Percentiles rank a stretch among this genome's conserved stretches.
Evolutionary conservation across 2,329 filamentous ascomycete species (phyloP).

Genomic region (Chaetomium sp.): DNA sequence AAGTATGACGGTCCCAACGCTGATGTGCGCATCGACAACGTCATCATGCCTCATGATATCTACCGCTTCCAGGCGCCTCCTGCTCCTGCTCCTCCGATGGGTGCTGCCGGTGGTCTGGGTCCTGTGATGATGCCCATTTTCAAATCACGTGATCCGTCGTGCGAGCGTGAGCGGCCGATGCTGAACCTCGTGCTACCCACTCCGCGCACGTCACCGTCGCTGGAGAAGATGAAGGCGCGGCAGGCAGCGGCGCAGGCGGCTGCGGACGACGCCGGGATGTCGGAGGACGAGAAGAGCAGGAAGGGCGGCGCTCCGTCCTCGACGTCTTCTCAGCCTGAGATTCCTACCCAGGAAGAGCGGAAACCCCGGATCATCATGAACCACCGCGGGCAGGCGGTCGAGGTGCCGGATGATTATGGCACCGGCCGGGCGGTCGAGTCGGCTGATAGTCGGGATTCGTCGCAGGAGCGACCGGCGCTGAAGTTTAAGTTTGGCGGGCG

Average conservation of each 20-base stretch:
- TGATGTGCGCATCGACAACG: slow-evolving; percentile 56
- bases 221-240: slow-evolving; percentile 33
- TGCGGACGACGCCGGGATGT: slow-evolving; percentile 15
- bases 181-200: slow-evolving; percentile 58
- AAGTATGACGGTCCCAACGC: slow-evolving; percentile 54
- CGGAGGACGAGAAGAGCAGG: slow-evolving; percentile 19
- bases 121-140: slow-evolving; percentile 32
- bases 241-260: slow-evolving; percentile 16
- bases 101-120: slow-evolving; percentile 7
- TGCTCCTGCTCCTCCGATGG: slow-evolving; percentile 11
- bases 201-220: slow-evolving; percentile 45
- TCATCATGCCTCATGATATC: slow-evolving; percentile 49
- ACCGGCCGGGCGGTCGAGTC: slow-evolving; percentile 34
- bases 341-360: slow-evolving; percentile 9
- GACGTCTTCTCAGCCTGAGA: too few relatives aligned
- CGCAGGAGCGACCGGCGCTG: slow-evolving; percentile 9
- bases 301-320: neutral
- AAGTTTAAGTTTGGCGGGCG: slow-evolving; percentile 14
- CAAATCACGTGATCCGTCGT: slow-evolving; percentile 45
- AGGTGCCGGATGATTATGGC: slow-evolving; percentile 33
- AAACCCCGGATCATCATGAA: slow-evolving; percentile 31
- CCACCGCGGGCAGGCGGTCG: slow-evolving; percentile 37
- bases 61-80: slow-evolving; percentile 28
- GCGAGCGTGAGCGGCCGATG: slow-evolving; percentile 49
- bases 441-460: slow-evolving; percentile 44